Evolutionary conservation across 2,329 filamentous ascomycete species (phyloP).

Genomic region (Trichophyton simii): DNA sequence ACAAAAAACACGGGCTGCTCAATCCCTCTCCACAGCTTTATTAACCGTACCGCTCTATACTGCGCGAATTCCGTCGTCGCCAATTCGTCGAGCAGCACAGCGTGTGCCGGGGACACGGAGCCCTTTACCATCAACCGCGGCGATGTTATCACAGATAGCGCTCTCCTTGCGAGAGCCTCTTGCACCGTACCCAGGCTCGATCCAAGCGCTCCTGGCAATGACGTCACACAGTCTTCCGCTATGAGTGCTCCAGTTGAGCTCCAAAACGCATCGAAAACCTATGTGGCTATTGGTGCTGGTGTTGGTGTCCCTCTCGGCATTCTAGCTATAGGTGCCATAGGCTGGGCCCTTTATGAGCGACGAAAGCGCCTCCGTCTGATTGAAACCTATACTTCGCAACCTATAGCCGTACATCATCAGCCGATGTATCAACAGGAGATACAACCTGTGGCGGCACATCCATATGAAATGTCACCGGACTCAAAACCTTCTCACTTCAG

Average conservation of each 20-base stretch:
- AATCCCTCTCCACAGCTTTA: constrained; percentile 14
- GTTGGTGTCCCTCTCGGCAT: constrained; percentile 22
- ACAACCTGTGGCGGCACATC: not conserved
- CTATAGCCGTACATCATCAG: not conserved
- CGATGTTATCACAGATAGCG: constrained; percentile 15
- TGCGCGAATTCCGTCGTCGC: constrained; percentile 16
- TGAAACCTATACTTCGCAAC: not conserved
- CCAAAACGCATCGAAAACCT: constrained; percentile 11
- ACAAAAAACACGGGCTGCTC: constrained; percentile 12
- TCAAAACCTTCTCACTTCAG: not conserved
- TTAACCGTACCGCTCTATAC: constrained; percentile 16
- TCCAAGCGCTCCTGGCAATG: not conserved
- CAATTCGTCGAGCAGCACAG: constrained; percentile 3
- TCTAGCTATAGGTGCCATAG: constrained; percentile 20
- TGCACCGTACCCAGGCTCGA: constrained; percentile 4
- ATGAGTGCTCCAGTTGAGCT: not conserved
- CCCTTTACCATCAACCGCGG: constrained; percentile 18
- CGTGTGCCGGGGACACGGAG: constrained; percentile 16
- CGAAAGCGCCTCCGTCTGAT: constrained; percentile 3
- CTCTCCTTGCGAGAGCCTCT: constrained; percentile 15
- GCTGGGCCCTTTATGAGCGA: constrained; percentile 21
- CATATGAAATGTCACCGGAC: not conserved
- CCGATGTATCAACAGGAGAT: not conserved
- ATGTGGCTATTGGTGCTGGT: constrained; percentile 19
- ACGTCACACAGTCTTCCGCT: not conserved